These are phyloP conservation scores for Boletus rufocinnamomeus DNA, from an alignment of 768 basidiomycete genomes.

Conservation along the genomic window DNA sequence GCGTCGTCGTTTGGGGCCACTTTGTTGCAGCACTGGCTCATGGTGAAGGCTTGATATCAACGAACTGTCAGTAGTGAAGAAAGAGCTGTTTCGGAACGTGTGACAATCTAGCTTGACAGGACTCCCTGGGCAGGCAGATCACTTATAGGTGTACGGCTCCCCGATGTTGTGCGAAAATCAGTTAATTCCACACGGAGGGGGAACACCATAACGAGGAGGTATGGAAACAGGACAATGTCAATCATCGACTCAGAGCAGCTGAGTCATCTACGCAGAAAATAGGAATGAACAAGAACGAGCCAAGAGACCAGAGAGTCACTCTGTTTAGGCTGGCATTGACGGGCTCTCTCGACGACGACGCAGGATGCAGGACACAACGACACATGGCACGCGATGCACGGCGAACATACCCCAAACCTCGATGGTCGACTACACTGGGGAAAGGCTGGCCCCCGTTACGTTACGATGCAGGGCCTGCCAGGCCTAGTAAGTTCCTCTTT, in stretches of 20 bases:
- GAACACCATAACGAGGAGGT: not conserved
- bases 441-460: too few species aligned
- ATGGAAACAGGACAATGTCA: not conserved
- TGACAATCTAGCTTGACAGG: not conserved
- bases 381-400: too few species aligned
- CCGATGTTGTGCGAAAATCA: not conserved
- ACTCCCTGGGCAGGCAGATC: not conserved
- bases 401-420: too few species aligned
- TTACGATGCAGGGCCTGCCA: too few species aligned
- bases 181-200: not conserved
- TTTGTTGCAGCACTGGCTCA: conserved; percentile 4
- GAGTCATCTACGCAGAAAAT: not conserved
- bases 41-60: not conserved
- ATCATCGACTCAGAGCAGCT: not conserved
- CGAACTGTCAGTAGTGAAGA: not conserved
- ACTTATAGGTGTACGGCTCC: not conserved
- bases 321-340: too few species aligned
- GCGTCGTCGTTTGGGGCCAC: not conserved
- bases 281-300: not conserved
- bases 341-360: too few species aligned
- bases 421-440: too few species aligned
- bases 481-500: too few species aligned
- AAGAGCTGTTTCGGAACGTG: not conserved
- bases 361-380: too few species aligned
- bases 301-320: not conserved